Base-by-base conservation (phyloP, 495 filamentous ascomycete species). In the Aspergillus kassunensis region DNA sequence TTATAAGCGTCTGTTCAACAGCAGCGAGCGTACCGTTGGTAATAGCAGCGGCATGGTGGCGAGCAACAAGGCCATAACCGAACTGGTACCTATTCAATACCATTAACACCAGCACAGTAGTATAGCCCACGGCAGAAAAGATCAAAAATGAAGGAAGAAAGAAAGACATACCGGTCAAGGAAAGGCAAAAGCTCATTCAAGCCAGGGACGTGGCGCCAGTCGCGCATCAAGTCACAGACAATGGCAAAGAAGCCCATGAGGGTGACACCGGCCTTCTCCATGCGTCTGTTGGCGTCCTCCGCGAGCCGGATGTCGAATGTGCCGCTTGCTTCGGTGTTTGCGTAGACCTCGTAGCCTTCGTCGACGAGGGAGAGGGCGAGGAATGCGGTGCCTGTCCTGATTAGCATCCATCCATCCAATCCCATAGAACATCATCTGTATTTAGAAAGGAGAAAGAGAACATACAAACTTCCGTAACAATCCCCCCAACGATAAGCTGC, bases 301-400 rank as follows among this genome's bases (percentile, higher is more conserved):
- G 81, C 77, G n/a, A 84, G 67, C 24, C 73, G 67, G 29, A 61
- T 53, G 18, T 77, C 73, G 53, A 84, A 81, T 2, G 83, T 85
- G 3, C 87, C 87, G 9, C 76, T 81, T 3, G 85, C 87, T 52
- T 91, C 87, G 37, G 83, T 77, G 69, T 89, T 89, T 58, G 86
- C 86, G 61, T 75, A 90, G 40, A 91, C 88, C n/a, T 79, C 77
- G 64, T 88, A 91, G 21, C 88, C 88, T 20, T 80, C 88, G 12
- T 80, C 77, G 29, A 82, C 70, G 3, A 90, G 79, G 0, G 85
- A 87, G 33, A 90, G 77, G 1, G 88, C 84, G 20, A 89, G 70
- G 73, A 90, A 90, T 4, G 85, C 66, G 6, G 86, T 88, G 73
- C 80, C 71, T 76, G 7, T 20, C 24, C n/a, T n/a, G n/a, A 27